These are phyloP conservation scores for Wickerhamiella occidentalis DNA, from an alignment of 805 yeast genomes.

Conservation along the genomic window DNA sequence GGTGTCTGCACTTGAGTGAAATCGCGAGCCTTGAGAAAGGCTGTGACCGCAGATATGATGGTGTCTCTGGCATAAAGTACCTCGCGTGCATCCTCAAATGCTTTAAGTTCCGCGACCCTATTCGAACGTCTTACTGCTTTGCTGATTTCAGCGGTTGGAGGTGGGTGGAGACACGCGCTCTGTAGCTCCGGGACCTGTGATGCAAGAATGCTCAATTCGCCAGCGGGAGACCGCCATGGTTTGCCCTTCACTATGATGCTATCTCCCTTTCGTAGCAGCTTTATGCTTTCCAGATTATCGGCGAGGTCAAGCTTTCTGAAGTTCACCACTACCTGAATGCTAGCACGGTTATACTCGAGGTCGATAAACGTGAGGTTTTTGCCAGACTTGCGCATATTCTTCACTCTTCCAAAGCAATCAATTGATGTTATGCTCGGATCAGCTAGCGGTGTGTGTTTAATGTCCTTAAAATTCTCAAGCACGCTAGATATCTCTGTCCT, in stretches of 20 bases:
- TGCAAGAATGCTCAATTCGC: constrained; percentile 63
- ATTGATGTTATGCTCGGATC: background rate
- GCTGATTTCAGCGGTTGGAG: constrained; percentile 54
- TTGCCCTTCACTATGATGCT: constrained; percentile 50
- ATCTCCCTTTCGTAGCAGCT: constrained; percentile 56
- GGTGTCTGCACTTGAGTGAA: constrained; percentile 89
- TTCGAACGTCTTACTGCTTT: constrained; percentile 47
- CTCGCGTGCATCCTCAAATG: constrained; percentile 40
- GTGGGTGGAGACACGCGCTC: constrained; percentile 56
- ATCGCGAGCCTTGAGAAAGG: constrained; percentile 39
- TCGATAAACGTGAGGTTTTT: constrained; percentile 61
- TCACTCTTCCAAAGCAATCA: constrained; percentile 40
- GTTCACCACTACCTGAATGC: constrained; percentile 52
- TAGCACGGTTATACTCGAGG: constrained; percentile 43
- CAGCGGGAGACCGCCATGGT: constrained; percentile 65
- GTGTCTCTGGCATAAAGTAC: constrained; percentile 40
- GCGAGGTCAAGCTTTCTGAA: constrained; percentile 32
- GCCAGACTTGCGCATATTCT: constrained; percentile 50
- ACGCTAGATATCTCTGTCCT: background rate
- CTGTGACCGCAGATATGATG: constrained; percentile 45
- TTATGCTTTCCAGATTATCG: constrained; percentile 29
- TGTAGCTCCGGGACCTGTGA: constrained; percentile 39
- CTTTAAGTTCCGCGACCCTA: constrained; percentile 62
- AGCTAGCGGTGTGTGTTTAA: constrained; percentile 1
- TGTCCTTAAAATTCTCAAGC: background rate